A percentile compares a stretch with the other conserved stretches of the same genome.
phyloP scores from a whole-genome alignment of 805 yeast species.

The Lipomyces orientalis region DNA sequence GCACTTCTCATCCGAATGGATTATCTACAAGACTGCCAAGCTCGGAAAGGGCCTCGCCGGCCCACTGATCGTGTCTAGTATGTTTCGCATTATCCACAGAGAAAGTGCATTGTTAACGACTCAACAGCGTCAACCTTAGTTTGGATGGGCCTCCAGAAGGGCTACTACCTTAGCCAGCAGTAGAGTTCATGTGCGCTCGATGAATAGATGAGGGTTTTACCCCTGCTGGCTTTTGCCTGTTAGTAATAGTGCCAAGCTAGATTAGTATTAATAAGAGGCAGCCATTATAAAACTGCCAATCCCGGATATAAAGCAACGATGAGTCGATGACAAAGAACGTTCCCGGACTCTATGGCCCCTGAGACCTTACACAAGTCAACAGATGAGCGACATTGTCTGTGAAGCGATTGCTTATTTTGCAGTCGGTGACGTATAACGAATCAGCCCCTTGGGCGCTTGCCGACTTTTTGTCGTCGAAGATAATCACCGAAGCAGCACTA shows the following conservation, averaged over 20 bases:
- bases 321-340: background rate
- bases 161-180: slow-evolving; percentile 53
- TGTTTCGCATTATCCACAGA: background rate
- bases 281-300: background rate
- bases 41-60: slow-evolving; percentile 89
- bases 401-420: no score
- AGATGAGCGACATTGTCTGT: no score
- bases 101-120: background rate
- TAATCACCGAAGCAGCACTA: no score
- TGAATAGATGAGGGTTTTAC: background rate
- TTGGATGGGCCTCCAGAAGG: slow-evolving; percentile 79
- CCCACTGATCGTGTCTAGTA: slow-evolving; percentile 70
- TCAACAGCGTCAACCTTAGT: slow-evolving; percentile 59
- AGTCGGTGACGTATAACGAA: no score
- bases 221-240: background rate
- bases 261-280: background rate
- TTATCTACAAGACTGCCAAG: slow-evolving; percentile 75
- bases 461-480: no score
- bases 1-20: slow-evolving; percentile 86
- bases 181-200: background rate
- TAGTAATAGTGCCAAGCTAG: background rate
- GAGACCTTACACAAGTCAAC: no score
- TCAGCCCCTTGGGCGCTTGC: no score
- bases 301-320: background rate
- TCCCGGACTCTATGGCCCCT: background rate